Evolutionary conservation across 2,329 filamentous ascomycete species (phyloP), one percentile per base, ranked within the genome.

Genomic region (Ascochyta fabae): DNA sequence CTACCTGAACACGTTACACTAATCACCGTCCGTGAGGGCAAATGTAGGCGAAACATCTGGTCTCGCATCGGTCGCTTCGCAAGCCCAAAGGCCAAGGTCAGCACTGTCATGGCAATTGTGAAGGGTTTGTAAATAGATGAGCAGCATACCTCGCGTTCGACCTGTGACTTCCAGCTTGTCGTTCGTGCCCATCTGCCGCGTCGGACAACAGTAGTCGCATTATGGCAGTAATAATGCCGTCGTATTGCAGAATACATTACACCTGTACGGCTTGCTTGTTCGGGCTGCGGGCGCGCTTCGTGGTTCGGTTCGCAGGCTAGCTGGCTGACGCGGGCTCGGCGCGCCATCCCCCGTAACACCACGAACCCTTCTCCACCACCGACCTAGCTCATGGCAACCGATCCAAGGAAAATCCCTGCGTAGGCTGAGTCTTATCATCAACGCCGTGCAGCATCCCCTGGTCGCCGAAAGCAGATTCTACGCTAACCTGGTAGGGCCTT

Each of bases 171-270:
- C 39, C 27, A 39, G 24, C 47, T 27, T 34, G 44, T 34, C 52
- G 59, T 24, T 42, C 24, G 41, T 31, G 40, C 24, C 44, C 40
- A 49, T 48, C 46, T 31, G 48, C 41, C 39, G 43, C 38, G 39
- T 56, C 31, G 47, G 49, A 58, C 46, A 51, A 38, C 53, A 55
- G 53, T 46, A 56, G 47, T 47, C 35, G 33, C 22, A 42, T 26
- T 42, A 38, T 48, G 34, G 39, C 48, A 58, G 59, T 59, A 61
- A 60, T 61, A 56, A 59, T 60, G 52, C 57, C 60, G 54, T 55
- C 58, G 63, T 65, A 67, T 61, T 65, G 55, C 59, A 56, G 48
- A 66, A 68, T 68, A 68, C 58, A 67, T 64, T 68, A 69, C 66
- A 52, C 46, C 40, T 55, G 58, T 62, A 60, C 44, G 49, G 59